Evolutionary conservation across 805 yeast species (phyloP), one percentile per base, ranked within the genome.

Genomic region (Candida bentonensis): DNA sequence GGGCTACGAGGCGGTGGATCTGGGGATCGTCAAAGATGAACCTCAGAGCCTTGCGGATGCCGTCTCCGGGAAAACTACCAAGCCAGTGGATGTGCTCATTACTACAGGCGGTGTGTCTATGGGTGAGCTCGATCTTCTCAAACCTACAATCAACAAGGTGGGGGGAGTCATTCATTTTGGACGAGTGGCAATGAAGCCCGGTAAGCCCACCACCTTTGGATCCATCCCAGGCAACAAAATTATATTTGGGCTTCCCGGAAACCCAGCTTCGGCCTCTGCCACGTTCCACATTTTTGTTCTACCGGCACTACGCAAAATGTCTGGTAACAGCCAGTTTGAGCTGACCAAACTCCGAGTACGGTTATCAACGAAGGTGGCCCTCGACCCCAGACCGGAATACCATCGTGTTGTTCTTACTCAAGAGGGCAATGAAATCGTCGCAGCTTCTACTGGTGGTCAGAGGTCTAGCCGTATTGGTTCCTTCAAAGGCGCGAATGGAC

Each of bases 51-150:
- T 73, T 3, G 57, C 50, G 17, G 41, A 42, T 2, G 41, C 45
- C 9, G 51, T 70, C 3, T 22, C 11, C 20, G 36, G 41, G 1
- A 41, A 44, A 0, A 65, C 66, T 0, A 55, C 68, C 21, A 46
- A 50, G 3, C 26, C 48, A 3, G 54, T 67, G 13, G 78, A 73
- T 45, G 65, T 65, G 28, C 49, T 73, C 28, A 60, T 73, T 28
- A 72, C 78, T 2, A 67, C 74, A 1, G 79, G 79, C 2, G 79
- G 79, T 21, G 79, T 73, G 1, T 73, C 79, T 1, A 73, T 73
- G 79, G 79, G 79, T 1, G 79, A 73, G 51, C 47, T 65, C 26
- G 79, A 73, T 52, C 57, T 72, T 15, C 52, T 73, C 34, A 73
- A 73, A 45, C 77, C 78, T 0, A 61, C 67, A 0, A 68, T 73